Evolutionary conservation across 2,329 filamentous ascomycete genomes (phyloP).

Genomic region (Nemania abortiva): DNA sequence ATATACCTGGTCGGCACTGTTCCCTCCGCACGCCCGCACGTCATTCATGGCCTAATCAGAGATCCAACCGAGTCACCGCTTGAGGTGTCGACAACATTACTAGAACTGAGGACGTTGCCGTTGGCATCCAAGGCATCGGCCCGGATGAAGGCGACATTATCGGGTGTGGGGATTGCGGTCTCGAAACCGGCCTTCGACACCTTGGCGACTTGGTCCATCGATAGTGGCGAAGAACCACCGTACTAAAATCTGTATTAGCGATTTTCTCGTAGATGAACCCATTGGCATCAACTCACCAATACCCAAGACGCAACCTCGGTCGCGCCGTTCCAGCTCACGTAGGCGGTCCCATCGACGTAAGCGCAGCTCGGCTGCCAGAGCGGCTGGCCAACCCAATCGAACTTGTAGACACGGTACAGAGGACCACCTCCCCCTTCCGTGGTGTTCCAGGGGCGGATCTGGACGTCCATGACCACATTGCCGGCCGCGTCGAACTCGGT

Average conservation of each 20-base stretch:
- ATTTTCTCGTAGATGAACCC: neutral
- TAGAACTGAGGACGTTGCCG: constrained; percentile 37
- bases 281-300: constrained; percentile 39
- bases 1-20: neutral
- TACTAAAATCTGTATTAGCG: constrained; percentile 23
- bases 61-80: constrained; percentile 40
- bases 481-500: constrained; percentile 63
- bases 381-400: constrained; percentile 62
- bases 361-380: constrained; percentile 46
- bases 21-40: neutral
- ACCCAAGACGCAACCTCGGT: constrained; percentile 54
- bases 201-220: constrained; percentile 27
- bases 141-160: constrained; percentile 36
- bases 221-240: constrained; percentile 36
- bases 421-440: constrained; percentile 52
- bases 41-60: constrained; percentile 28
- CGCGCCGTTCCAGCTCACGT: constrained; percentile 61
- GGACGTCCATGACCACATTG: constrained; percentile 63
- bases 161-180: constrained; percentile 36
- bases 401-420: constrained; percentile 67
- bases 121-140: constrained; percentile 37
- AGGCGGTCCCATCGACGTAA: constrained; percentile 47
- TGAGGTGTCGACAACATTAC: constrained; percentile 41
- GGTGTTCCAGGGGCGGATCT: constrained; percentile 56
- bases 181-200: constrained; percentile 42